Evolutionary conservation across 257 asterid species (phyloP), one percentile per base, ranked within the genome.

Genomic region (Nicotiana noctiflora): DNA sequence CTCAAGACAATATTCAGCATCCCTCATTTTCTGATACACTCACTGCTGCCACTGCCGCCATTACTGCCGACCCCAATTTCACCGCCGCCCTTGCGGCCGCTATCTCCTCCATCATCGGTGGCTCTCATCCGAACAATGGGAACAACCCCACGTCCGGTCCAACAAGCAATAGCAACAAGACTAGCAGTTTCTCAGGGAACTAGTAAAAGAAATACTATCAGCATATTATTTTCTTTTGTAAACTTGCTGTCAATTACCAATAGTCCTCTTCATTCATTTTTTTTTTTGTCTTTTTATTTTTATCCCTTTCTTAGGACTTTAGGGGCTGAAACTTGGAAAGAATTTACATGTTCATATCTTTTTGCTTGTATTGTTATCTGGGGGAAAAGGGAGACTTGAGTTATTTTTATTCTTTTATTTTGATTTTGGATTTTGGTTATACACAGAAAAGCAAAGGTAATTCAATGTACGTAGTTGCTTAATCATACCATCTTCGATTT

Each of bases 41-140:
- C 15, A 89, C 91, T 51, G 97, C 98, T 0, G 96, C 97, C 57
- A 92, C 97, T 0, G 95, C 97, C 0, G 99, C 95, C 25, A 90
- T 93, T 44, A 90, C 98, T 0, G 82, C 97, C 9, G 97, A 96
- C 76, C 98, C 99, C 10, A 91, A 96, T 80, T 96, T 96, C 80
- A 91, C 97, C 0, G 97, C 98, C 0, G 98, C 96, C 52, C 92
- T 96, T 0, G 98, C 98, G 0, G 97, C 98, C 0, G 98, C 98
- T 25, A 93, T 94, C 80, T 80, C 93, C 25, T 90, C 94, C 87
- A 89, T 96, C 72, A 92, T 96, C 34, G 93, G 95, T 32, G 96
- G 96, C 18, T 79, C 90, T 14, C 89, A 90, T 1, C 85, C 87
- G 2, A 84, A 67, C 44, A 83, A 76, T 83, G 19, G 44, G 60